Conservation (phyloP, 176 grass and related monocot species). For the Olyra latifolia region DNA sequence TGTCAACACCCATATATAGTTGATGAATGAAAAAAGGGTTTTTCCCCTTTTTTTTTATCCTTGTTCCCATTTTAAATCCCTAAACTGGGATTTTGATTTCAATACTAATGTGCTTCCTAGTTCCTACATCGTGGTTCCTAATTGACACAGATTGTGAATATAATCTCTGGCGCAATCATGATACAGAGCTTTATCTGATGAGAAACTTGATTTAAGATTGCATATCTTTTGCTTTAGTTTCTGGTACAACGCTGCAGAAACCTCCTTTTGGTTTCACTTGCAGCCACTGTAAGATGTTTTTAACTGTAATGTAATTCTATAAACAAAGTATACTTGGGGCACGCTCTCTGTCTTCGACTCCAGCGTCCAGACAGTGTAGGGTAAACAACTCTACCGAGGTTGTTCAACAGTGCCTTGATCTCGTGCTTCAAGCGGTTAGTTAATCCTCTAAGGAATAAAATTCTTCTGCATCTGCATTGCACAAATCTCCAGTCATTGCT, state of each 20-base stretch:
- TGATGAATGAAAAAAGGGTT: too few relatives aligned
- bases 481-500: neutral
- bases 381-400: slow-evolving; percentile 18
- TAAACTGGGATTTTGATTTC: neutral
- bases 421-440: slow-evolving; percentile 32
- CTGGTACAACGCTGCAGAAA: slow-evolving; percentile 25
- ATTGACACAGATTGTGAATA: slow-evolving; percentile 20
- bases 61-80: neutral
- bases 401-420: slow-evolving; percentile 23
- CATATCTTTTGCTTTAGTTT: slow-evolving; percentile 21
- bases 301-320: slow-evolving; percentile 32
- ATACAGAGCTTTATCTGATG: slow-evolving; percentile 23
- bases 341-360: neutral
- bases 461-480: slow-evolving; percentile 51
- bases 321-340: slow-evolving; percentile 36
- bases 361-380: slow-evolving; percentile 23
- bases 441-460: slow-evolving; percentile 45
- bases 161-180: slow-evolving; percentile 23
- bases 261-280: slow-evolving; percentile 26
- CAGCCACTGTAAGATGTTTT: slow-evolving; percentile 8
- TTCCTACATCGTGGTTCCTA: slow-evolving; percentile 25
- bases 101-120: slow-evolving; percentile 5
- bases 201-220: slow-evolving; percentile 16
- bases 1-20: too few relatives aligned
- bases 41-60: too few relatives aligned